phyloP scores from a whole-genome alignment of 2,329 filamentous ascomycete species.

The Fusarium multiceps region DNA sequence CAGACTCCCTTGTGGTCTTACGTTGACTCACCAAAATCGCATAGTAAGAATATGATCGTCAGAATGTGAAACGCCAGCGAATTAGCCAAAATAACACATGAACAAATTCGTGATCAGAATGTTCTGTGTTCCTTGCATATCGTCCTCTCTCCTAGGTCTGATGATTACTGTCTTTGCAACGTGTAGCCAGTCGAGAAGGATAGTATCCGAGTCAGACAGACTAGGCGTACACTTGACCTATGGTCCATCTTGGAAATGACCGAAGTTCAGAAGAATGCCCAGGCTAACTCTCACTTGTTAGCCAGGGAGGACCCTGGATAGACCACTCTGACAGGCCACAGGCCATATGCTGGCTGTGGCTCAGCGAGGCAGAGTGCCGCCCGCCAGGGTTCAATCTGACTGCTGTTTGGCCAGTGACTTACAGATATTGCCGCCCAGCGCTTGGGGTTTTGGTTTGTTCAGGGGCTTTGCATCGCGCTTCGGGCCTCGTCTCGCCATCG shows the following conservation, averaged over 20 bases:
- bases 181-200: conserved; percentile 22
- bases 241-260: conserved; percentile 19
- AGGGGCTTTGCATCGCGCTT: conserved; percentile 23
- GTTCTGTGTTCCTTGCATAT: conserved; percentile 22
- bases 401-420: conserved; percentile 25
- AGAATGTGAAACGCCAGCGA: conserved; percentile 12
- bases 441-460: not conserved
- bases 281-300: conserved; percentile 1
- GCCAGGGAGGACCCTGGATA: conserved; percentile 14
- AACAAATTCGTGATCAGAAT: conserved; percentile 7
- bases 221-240: conserved; percentile 26
- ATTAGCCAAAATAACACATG: conserved; percentile 21
- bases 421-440: conserved; percentile 31
- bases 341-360: conserved; percentile 24
- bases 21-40: conserved; percentile 3
- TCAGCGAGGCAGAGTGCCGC: conserved; percentile 37
- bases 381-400: conserved; percentile 8
- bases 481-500: conserved; percentile 26
- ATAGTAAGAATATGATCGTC: conserved; percentile 5
- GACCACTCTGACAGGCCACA: conserved; percentile 8
- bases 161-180: conserved; percentile 20
- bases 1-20: conserved; percentile 7
- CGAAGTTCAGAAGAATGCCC: conserved; percentile 26
- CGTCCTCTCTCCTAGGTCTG: conserved; percentile 7
- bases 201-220: conserved; percentile 29